These are phyloP conservation scores for Evernia prunastri DNA, from an alignment of 495 filamentous ascomycete species.

Conservation along the genomic window DNA sequence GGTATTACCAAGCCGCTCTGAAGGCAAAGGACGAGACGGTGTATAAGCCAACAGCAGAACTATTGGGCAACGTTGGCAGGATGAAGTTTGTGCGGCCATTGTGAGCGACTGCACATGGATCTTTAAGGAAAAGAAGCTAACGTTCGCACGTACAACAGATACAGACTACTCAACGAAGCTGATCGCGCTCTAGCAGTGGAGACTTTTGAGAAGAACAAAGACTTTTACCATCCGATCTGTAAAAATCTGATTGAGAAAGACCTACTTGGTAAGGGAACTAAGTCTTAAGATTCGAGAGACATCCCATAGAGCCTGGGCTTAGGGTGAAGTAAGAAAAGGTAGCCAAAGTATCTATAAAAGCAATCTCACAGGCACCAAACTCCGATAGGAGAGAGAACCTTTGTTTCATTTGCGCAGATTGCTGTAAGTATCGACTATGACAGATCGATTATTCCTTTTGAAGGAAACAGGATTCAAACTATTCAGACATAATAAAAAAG, in stretches of 20 bases:
- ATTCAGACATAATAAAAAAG: no score
- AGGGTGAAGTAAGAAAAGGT: neutral
- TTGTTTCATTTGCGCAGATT: no score
- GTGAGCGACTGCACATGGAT: slow-evolving; percentile 28
- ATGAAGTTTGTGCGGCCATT: slow-evolving; percentile 96
- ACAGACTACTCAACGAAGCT: slow-evolving; percentile 61
- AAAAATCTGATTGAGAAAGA: slow-evolving; percentile 78
- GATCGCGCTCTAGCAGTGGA: slow-evolving; percentile 66
- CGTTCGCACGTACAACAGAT: slow-evolving; percentile 32
- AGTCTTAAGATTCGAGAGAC: neutral
- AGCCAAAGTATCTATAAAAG: no score
- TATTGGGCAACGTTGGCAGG: slow-evolving; percentile 74
- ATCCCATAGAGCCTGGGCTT: no score
- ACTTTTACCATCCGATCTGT: slow-evolving; percentile 96
- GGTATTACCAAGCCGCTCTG: slow-evolving; percentile 73
- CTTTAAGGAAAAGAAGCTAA: neutral
- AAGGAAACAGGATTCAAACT: no score
- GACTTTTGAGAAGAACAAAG: slow-evolving; percentile 79
- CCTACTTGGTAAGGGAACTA: slow-evolving; percentile 47
- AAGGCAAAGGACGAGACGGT: slow-evolving; percentile 59
- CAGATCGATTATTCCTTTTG: no score
- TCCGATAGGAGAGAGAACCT: no score
- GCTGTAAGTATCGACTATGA: no score
- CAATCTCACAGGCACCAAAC: no score
- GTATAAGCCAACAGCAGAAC: slow-evolving; percentile 61